Evolutionary conservation across 1,139 yeast species (phyloP), one percentile per base, ranked within the genome.

Genomic region (Suhomyces wounanorum): DNA sequence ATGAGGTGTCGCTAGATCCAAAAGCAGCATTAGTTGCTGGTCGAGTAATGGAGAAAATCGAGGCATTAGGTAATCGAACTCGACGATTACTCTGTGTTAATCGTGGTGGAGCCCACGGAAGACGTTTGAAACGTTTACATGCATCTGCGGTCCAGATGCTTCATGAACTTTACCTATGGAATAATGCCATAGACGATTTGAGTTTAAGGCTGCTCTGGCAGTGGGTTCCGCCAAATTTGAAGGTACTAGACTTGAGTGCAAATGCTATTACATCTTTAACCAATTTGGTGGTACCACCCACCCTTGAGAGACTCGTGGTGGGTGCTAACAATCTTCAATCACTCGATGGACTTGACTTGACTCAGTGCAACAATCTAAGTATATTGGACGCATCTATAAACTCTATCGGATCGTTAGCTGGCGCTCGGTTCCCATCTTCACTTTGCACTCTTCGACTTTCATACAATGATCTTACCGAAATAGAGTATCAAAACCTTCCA

Each of bases 301-400:
- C 59, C 4, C 41, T 66, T 3, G 57, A 57, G 16, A 49, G 52
- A 39, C 43, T 65, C 8, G 39, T 49, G 3, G 28, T 65, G 0
- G 49, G 59, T 8, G 63, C 68, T 13, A 66, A 65, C 49, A 57
- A 57, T 38, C 52, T 65, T 37, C 50, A 48, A 6, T 48, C 55
- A 23, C 52, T 65, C 36, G 52, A 54, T 14, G 61, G 65, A 3
- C 57, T 61, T 11, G 51, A 62, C 35, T 62, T 52, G 45, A 8
- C 39, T 16, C 44, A 44, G 3, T 44, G 49, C 16, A 14, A 23
- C 13, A 44, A 52, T 5, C 43, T 61, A 40, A 35, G 33, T 5
- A 41, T 47, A 1, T 31, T 62, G 1, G 62, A 59, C 38, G 55
- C 56, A 10, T 55, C 64, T 4, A 51, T 55, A 40, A 57, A 59